Evolutionary conservation across 2,329 filamentous ascomycete genomes (phyloP).

Genomic region (Bipolaris gigantea): DNA sequence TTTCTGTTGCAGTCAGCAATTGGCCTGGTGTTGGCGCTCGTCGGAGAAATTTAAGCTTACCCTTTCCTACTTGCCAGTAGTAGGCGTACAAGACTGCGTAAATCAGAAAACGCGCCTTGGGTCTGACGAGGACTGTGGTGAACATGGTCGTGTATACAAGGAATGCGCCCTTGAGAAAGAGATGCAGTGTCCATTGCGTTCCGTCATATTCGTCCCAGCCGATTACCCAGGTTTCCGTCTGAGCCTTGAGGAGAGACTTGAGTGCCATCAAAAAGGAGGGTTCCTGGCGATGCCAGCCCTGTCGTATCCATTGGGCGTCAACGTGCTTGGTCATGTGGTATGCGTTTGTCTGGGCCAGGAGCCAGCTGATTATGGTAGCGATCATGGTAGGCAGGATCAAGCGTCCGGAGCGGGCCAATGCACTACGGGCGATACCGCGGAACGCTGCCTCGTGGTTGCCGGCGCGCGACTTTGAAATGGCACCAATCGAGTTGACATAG

Average conservation of each 20-base stretch:
- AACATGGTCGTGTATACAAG: slow-evolving; percentile 49
- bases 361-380: slow-evolving; percentile 60
- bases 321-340: slow-evolving; percentile 59
- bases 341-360: slow-evolving; percentile 58
- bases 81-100: slow-evolving; percentile 46
- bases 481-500: slow-evolving; percentile 65
- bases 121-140: slow-evolving; percentile 45
- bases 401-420: slow-evolving; percentile 61
- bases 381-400: slow-evolving; percentile 61
- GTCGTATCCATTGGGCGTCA: slow-evolving; percentile 62
- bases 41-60: slow-evolving; percentile 19
- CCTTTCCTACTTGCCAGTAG: slow-evolving; percentile 44
- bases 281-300: slow-evolving; percentile 44
- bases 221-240: slow-evolving; percentile 44
- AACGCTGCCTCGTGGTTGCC: slow-evolving; percentile 59
- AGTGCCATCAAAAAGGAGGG: slow-evolving; percentile 38
- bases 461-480: slow-evolving; percentile 58
- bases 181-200: slow-evolving; percentile 49
- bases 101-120: slow-evolving; percentile 42
- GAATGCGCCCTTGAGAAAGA: slow-evolving; percentile 49
- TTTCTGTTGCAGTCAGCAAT: slow-evolving; percentile 31
- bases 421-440: slow-evolving; percentile 58
- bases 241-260: slow-evolving; percentile 34
- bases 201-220: slow-evolving; percentile 48
- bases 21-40: neutral